Evolutionary conservation across 176 grass and related monocot genomes (phyloP).

Genomic region (Pharus latifolius): DNA sequence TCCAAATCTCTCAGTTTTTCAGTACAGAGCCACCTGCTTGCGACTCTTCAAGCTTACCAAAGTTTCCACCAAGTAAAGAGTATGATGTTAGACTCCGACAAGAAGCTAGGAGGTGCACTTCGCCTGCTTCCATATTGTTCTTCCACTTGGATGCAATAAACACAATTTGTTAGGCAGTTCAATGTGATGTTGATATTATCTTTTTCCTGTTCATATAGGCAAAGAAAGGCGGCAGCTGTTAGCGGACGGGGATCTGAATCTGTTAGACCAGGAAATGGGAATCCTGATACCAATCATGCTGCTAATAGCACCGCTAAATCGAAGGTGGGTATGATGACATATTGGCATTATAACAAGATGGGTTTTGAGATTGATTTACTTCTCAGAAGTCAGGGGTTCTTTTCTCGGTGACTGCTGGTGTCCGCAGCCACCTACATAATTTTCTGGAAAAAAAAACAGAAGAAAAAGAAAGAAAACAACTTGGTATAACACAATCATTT

Average conservation of each 20-base stretch:
- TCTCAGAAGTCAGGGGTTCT: no score
- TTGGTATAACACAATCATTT: no score
- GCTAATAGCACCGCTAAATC: slow-evolving; percentile 28
- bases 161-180: background rate
- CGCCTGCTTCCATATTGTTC: background rate
- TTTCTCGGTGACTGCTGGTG: no score
- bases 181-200: slow-evolving; percentile 1
- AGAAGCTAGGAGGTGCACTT: slow-evolving; percentile 45
- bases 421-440: no score
- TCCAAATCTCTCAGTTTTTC: slow-evolving; percentile 53
- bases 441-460: no score
- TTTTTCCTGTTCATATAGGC: slow-evolving; percentile 33
- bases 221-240: slow-evolving; percentile 31
- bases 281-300: slow-evolving; percentile 19
- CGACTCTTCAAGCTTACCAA: slow-evolving; percentile 64
- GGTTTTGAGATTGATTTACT: no score
- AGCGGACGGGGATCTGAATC: slow-evolving; percentile 46
- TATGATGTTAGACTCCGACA: slow-evolving; percentile 69
- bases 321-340: slow-evolving; percentile 23
- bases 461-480: no score
- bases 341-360: no score
- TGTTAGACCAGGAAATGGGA: slow-evolving; percentile 43
- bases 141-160: background rate
- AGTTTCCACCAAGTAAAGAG: slow-evolving; percentile 92
- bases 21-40: slow-evolving; percentile 53